Conservation (phyloP, 2,329 filamentous ascomycete genomes). For the Pseudohalonectria lignicola region DNA sequence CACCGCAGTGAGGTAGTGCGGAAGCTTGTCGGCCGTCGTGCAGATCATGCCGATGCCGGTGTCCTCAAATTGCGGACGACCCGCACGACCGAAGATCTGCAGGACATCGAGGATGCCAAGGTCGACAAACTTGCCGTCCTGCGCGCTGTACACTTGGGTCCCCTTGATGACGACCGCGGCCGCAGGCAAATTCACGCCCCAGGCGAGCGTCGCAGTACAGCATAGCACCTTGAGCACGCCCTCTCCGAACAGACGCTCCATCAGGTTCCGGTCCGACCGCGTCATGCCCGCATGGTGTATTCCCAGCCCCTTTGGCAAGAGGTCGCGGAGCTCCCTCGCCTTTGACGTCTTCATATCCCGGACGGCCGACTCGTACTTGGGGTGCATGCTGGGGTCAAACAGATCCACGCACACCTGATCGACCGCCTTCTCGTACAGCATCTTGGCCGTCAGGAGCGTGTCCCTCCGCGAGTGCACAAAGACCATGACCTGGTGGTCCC, state of each 20-base stretch:
- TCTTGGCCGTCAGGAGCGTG: constrained; percentile 78
- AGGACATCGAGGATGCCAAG: constrained; percentile 92
- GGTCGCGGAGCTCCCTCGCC: constrained; percentile 76
- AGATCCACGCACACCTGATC: constrained; percentile 72
- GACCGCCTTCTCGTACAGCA: constrained; percentile 73
- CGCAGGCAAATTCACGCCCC: constrained; percentile 97
- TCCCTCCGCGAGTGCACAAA: constrained; percentile 97
- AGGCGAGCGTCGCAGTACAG: constrained; percentile 94
- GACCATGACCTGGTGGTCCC: constrained; percentile 97
- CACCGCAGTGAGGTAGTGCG: constrained; percentile 84
- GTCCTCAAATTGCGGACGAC: constrained; percentile 94
- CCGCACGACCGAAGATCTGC: constrained; percentile 96
- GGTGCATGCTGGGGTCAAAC: constrained; percentile 71
- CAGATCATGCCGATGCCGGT: constrained; percentile 97
- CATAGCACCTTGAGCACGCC: constrained; percentile 95
- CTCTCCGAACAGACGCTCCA: constrained; percentile 82
- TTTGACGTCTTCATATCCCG: constrained; percentile 79
- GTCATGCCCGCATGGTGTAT: constrained; percentile 97
- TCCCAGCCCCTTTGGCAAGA: constrained; percentile 83
- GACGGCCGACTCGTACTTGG: constrained; percentile 67
- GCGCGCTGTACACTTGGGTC: constrained; percentile 91
- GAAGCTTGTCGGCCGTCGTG: constrained; percentile 85
- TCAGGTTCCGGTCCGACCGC: constrained; percentile 85
- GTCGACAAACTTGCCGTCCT: constrained; percentile 94
- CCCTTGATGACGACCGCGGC: constrained; percentile 97